Base-by-base conservation (phyloP, 2,329 filamentous ascomycete species). In the Volutella citrinella region DNA sequence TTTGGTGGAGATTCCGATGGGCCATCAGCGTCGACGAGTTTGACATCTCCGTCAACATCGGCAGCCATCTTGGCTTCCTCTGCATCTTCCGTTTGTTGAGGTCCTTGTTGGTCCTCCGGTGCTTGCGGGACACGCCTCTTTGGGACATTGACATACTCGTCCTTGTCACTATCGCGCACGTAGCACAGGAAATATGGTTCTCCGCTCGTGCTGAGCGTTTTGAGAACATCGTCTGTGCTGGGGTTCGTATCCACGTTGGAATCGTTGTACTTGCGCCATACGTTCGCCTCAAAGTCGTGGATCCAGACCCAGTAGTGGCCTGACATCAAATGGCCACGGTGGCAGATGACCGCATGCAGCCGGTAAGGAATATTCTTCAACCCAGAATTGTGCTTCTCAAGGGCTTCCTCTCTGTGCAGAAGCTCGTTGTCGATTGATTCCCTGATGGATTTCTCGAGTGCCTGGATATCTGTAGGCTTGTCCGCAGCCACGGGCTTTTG, bases 241-340 rank as follows among this genome's bases (percentile, higher is more conserved):
- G 80, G 74, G 38, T 74, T 69, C 44, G 86, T 79, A 4, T 78
- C 82, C 16, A 98, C 89, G 12, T 74, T 74, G 34, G 84, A 83
- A 54, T 98, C 93, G 57, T 98, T 98, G 70, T 96, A 98, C 54
- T 87, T 88, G 37, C 89, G 82, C 90, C 93, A 98, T 14, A 90
- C 69, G 25, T 78, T 76, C 28, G 79, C 76, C 45, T 82, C 76
- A 59, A 95, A 95, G 64, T 97, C 93, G 54, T 82, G 86, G 45
- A 98, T 94, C 75, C 90, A 96, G 27, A 96, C 88, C 83, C 88
- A 96, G 65, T 97, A 98, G 61, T 98, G 93, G 0, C 93, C 93
- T 27, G 82, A 82, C 27, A 72, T 75, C 24, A 82, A 73, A 48
- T 72, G 70, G 19, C 87, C 87, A 14, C 84, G 82, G 58, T 98